phyloP scores from a whole-genome alignment of 148 eudicot genomes.

The Hydrangea macrophylla region DNA sequence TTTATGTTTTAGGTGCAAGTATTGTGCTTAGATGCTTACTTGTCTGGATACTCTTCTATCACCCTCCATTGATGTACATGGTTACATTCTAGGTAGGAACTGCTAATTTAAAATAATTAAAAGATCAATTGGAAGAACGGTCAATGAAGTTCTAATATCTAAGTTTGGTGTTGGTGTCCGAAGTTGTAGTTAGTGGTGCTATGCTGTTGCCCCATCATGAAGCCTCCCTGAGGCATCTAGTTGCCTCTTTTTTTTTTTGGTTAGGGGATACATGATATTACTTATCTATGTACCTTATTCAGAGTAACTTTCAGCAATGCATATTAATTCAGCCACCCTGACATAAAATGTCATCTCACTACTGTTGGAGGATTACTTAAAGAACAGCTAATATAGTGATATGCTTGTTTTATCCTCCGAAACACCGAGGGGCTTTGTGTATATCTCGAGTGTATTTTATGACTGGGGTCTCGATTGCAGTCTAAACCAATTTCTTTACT shows the following conservation, averaged over 20 bases:
- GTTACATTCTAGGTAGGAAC: too few species aligned
- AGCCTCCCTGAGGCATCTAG: background rate
- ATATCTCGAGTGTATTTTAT: too few species aligned
- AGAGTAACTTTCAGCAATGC: background rate
- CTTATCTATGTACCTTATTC: conserved; percentile 1
- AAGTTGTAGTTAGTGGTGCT: background rate
- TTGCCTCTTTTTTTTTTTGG: background rate
- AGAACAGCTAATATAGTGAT: too few species aligned
- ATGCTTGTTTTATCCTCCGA: too few species aligned
- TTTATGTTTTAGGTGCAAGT: background rate
- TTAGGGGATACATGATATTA: background rate
- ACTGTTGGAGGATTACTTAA: background rate
- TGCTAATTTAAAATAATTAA: too few species aligned
- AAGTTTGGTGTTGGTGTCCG: background rate
- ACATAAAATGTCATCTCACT: background rate
- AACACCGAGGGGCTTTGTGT: too few species aligned
- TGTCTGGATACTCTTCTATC: background rate
- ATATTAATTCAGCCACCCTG: too few species aligned
- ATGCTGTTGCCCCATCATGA: conserved; percentile 4
- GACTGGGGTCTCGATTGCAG: too few species aligned
- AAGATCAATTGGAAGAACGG: background rate
- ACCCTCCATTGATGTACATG: too few species aligned
- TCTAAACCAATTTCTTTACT: too few species aligned
- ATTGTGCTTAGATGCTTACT: background rate
- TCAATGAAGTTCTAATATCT: background rate